These are phyloP conservation scores for Mercurialis annua DNA, from an alignment of 345 rosid species.

Conservation along the genomic window DNA sequence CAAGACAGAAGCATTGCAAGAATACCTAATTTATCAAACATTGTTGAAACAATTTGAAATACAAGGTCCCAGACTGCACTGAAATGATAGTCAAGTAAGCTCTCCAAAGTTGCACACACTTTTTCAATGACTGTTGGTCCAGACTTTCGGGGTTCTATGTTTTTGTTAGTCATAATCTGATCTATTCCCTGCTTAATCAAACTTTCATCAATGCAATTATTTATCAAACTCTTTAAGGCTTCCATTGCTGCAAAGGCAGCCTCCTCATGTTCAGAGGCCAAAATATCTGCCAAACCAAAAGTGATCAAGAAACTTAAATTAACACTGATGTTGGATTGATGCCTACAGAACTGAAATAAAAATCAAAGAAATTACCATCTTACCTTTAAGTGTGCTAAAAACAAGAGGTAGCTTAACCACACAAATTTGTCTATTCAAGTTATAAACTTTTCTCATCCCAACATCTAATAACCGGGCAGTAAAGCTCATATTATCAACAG, in stretches of 20 bases:
- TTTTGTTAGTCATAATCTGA: constrained; percentile 37
- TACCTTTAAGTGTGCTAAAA: constrained; percentile 82
- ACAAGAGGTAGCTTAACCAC: constrained; percentile 65
- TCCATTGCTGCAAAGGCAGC: constrained; percentile 77
- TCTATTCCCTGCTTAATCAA: constrained; percentile 76
- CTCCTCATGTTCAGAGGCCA: constrained; percentile 95
- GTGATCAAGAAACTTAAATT: background rate
- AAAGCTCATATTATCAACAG: constrained; percentile 66
- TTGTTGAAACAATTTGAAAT: constrained; percentile 69
- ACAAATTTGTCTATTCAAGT: constrained; percentile 57
- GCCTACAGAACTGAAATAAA: background rate
- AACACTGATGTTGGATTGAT: background rate
- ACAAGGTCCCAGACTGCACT: constrained; percentile 78
- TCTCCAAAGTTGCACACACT: constrained; percentile 68
- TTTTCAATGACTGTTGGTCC: constrained; percentile 79
- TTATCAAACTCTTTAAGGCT: constrained; percentile 65
- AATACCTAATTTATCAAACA: constrained; percentile 83
- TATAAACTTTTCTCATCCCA: constrained; percentile 70
- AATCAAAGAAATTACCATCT: constrained; percentile 5
- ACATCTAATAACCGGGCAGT: constrained; percentile 73
- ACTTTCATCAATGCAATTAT: constrained; percentile 64
- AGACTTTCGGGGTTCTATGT: constrained; percentile 41
- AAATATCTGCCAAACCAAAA: constrained; percentile 54
- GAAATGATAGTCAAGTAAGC: constrained; percentile 78
- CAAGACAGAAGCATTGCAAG: constrained; percentile 3